Evolutionary conservation across 2,329 filamentous ascomycete species (phyloP).

Genomic region (Nemania diffusa): DNA sequence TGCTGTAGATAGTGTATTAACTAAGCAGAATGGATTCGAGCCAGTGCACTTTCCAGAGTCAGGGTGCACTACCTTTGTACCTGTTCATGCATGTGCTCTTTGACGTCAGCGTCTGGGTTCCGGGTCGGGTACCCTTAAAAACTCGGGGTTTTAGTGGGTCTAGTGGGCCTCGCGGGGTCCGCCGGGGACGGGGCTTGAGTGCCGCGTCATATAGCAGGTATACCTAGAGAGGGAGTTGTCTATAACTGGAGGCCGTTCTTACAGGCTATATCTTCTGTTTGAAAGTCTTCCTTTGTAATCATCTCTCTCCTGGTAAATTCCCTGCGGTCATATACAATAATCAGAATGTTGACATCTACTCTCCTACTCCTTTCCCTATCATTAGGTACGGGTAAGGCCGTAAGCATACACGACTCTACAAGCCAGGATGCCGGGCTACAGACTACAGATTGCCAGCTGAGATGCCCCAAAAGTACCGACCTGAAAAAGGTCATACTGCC

Average conservation of each 20-base stretch:
- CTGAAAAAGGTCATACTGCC: slow-evolving; percentile 4
- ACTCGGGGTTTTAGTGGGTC: slow-evolving; percentile 22
- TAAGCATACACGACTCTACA: neutral
- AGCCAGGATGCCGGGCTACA: neutral
- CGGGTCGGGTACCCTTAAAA: neutral
- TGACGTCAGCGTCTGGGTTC: neutral
- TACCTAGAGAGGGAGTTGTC: neutral
- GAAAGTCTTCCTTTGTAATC: neutral
- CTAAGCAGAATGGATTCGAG: too few species aligned
- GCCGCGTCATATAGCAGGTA: neutral
- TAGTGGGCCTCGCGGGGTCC: neutral
- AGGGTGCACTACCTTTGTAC: too few species aligned
- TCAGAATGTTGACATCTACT: slow-evolving; percentile 1
- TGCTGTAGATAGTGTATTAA: too few species aligned
- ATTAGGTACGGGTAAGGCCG: neutral
- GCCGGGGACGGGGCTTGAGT: neutral
- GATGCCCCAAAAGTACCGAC: slow-evolving; percentile 13
- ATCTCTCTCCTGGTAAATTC: neutral
- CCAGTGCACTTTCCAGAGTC: too few species aligned
- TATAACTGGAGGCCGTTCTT: neutral
- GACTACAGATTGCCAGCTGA: slow-evolving; percentile 18
- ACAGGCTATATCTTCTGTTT: too few species aligned
- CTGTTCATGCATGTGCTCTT: neutral
- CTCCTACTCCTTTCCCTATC: neutral
- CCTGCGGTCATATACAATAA: neutral